Base-by-base conservation (phyloP, 148 eudicot species). In the Agrostemma githago region DNA sequence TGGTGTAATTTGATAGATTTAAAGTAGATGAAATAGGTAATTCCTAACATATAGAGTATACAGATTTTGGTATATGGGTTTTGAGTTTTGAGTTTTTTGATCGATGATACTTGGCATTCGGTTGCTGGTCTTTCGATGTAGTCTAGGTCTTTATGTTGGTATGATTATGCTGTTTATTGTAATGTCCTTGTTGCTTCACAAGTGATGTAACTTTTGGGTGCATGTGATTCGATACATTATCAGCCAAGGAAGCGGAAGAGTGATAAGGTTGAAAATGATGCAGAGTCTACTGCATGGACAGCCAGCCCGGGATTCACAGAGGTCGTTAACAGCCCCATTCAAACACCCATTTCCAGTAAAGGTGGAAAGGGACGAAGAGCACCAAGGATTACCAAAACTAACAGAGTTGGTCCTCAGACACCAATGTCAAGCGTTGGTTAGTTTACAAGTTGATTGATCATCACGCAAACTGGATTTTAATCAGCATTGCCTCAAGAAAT, bases 201-300 rank as follows among this genome's bases (percentile, higher is more conserved):
- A 11, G 5, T 44, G 72, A 68, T 53, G 44, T 39, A 66, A 79
- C 63, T 17, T 56, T 71, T 42, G 46, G 21, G 63, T 62, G 66
- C 11, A 15, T 16, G 68, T 39, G 20, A 14, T 65, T 67, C 19
- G 71, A 54, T 72, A 37, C 1, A 62, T 79, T 70, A 14, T 73
- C 84, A 91, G 92, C 89, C 85, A 74, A 68, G 84, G 71, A 91
- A 93, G 87, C 83, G 90, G 76, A 94, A 94, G 83, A 84, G 72
- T 68, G 93, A 85, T 56, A 62, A 76, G 73, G 81, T 82, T 38
- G 86, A 84, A 19, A 75, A 74, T 75, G 91, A 82, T 83, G 87
- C 81, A 4, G 89, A 84, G 80, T 81, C 85, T 56, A 72, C 77
- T 65, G 81, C 83, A 43, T 82, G 74, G 80, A 77, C 82, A 51